phyloP scores from a whole-genome alignment of 306 rosid genomes.

The Inga leiocalycina region DNA sequence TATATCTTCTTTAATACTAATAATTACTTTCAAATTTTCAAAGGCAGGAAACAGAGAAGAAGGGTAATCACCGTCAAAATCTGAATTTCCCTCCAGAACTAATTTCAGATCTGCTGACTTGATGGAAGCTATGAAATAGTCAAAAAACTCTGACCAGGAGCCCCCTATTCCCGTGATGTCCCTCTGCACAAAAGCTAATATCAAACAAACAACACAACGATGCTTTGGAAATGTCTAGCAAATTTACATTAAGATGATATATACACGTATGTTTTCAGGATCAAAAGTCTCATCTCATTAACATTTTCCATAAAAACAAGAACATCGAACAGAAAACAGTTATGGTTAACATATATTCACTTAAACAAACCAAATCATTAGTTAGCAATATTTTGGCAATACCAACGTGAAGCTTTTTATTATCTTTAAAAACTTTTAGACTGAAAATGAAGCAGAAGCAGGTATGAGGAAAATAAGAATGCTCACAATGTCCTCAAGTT shows the following conservation, averaged over 20 bases:
- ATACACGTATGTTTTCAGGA: background rate
- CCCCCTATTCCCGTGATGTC: constrained; percentile 88
- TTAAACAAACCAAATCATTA: constrained; percentile 19
- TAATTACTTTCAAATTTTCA: constrained; percentile 16
- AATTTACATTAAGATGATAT: constrained; percentile 7
- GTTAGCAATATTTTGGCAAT: constrained; percentile 8
- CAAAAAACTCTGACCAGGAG: constrained; percentile 73
- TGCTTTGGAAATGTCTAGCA: constrained; percentile 12
- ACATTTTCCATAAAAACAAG: background rate
- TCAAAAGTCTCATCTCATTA: background rate
- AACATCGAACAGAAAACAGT: constrained; percentile 7
- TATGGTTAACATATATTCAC: background rate
- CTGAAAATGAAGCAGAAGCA: constrained; percentile 15
- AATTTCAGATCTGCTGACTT: constrained; percentile 76
- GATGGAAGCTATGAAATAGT: constrained; percentile 64
- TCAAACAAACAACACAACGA: background rate
- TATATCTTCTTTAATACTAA: background rate
- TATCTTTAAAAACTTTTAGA: background rate
- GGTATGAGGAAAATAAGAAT: background rate
- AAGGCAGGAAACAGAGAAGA: constrained; percentile 14
- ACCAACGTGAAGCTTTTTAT: background rate
- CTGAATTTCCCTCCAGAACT: constrained; percentile 52
- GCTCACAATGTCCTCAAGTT: constrained; percentile 82
- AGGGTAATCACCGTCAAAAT: constrained; percentile 36
- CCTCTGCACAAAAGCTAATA: constrained; percentile 56